These are phyloP conservation scores for Fusarium equiseti DNA, from an alignment of 2,329 filamentous ascomycete genomes.

Conservation along the genomic window DNA sequence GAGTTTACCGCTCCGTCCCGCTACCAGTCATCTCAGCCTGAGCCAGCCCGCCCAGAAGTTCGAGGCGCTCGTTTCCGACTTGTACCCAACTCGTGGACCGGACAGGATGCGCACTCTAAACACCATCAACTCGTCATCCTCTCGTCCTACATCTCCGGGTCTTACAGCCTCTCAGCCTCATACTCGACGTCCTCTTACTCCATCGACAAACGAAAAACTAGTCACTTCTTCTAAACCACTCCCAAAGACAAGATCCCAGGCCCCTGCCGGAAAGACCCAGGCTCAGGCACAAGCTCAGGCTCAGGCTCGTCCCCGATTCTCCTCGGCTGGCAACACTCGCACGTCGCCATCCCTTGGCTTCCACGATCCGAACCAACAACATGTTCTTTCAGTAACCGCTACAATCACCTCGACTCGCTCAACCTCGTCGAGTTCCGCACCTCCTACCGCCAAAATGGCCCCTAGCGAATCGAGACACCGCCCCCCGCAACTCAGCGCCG, in stretches of 20 bases:
- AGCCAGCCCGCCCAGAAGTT: slow-evolving; percentile 24
- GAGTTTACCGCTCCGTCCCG: slow-evolving; percentile 26
- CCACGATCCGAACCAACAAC: slow-evolving; percentile 43
- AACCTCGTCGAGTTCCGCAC: slow-evolving; percentile 44
- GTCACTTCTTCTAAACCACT: slow-evolving; percentile 34
- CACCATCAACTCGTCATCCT: slow-evolving; percentile 46
- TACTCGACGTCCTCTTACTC: slow-evolving; percentile 24
- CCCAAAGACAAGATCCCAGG: slow-evolving; percentile 29
- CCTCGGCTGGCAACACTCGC: slow-evolving; percentile 39
- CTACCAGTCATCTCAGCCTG: slow-evolving; percentile 33
- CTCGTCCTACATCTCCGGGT: slow-evolving; percentile 32
- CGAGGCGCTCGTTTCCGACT: slow-evolving; percentile 26
- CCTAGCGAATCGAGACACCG: slow-evolving; percentile 70
- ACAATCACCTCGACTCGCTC: slow-evolving; percentile 48
- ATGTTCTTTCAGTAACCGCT: slow-evolving; percentile 50
- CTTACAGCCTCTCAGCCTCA: slow-evolving; percentile 26
- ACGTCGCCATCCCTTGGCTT: slow-evolving; percentile 40
- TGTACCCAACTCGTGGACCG: slow-evolving; percentile 31
- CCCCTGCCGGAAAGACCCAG: slow-evolving; percentile 26
- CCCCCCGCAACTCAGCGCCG: slow-evolving; percentile 76
- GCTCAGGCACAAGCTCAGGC: slow-evolving; percentile 20
- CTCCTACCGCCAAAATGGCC: slow-evolving; percentile 51
- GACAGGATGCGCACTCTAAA: slow-evolving; percentile 48
- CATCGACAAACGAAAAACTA: slow-evolving; percentile 29
- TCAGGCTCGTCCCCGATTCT: slow-evolving; percentile 40